These are phyloP conservation scores for Wickerhamomyces sp. DNA, from an alignment of 1,139 yeast genomes.

Conservation along the genomic window DNA sequence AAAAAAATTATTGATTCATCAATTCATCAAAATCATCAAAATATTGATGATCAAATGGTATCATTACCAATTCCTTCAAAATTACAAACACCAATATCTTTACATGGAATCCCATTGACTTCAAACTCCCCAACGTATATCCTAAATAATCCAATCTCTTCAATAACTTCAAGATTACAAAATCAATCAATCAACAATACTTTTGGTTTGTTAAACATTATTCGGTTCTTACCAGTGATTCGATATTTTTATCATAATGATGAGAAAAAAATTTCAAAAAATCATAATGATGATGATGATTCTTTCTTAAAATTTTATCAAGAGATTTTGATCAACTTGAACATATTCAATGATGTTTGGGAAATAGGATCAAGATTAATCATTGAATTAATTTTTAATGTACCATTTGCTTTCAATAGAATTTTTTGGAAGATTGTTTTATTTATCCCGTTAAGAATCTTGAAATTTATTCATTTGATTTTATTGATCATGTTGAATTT, in stretches of 20 bases:
- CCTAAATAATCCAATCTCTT: constrained; percentile 6
- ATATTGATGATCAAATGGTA: neutral
- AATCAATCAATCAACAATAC: too few species aligned
- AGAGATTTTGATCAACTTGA: neutral
- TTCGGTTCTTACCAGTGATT: too few species aligned
- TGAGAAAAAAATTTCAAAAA: too few species aligned
- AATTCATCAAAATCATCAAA: neutral
- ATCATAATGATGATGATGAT: too few species aligned
- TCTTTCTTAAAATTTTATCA: too few species aligned
- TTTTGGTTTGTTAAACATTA: too few species aligned
- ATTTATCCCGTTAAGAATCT: neutral
- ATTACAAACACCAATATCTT: constrained; percentile 4
- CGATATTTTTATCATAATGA: too few species aligned
- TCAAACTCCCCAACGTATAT: constrained; percentile 8
- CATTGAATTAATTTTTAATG: neutral
- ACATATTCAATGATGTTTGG: neutral
- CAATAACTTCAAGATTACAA: too few species aligned
- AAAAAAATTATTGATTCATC: neutral
- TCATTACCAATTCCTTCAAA: too few species aligned
- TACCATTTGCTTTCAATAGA: neutral
- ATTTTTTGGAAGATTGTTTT: neutral
- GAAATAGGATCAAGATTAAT: neutral
- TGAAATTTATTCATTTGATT: neutral
- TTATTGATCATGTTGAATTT: neutral
- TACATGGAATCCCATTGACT: constrained; percentile 16